Evolutionary conservation across 1,139 yeast genomes (phyloP).

Genomic region (Suhomyces taliae): DNA sequence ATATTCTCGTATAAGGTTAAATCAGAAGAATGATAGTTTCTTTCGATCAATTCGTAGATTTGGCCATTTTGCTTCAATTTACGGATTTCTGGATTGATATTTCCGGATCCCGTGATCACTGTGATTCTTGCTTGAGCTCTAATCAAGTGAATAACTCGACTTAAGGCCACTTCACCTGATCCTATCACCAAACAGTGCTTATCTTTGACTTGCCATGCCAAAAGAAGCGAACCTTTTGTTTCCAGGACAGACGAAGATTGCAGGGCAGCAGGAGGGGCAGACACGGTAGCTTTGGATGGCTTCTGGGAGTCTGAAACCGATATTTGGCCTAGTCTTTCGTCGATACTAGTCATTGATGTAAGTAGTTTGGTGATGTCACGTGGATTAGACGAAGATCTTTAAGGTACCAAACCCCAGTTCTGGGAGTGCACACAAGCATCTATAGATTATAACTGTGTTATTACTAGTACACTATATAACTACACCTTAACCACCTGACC

Average conservation of each 20-base stretch:
- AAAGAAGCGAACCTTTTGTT: constrained; percentile 55
- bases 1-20: constrained; percentile 49
- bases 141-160: constrained; percentile 65
- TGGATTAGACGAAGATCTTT: not conserved
- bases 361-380: constrained; percentile 1
- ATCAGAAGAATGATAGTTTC: constrained; percentile 47
- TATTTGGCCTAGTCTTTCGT: not conserved
- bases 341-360: constrained; percentile 1
- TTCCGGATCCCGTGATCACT: constrained; percentile 54
- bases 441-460: not conserved
- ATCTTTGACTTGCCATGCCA: constrained; percentile 72
- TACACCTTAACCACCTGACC: no score
- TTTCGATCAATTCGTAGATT: constrained; percentile 37
- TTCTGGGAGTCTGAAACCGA: not conserved
- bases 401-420: not conserved
- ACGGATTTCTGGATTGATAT: constrained; percentile 45
- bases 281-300: not conserved
- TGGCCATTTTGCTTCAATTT: constrained; percentile 42
- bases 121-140: constrained; percentile 72
- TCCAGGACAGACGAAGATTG: not conserved
- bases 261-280: not conserved
- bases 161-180: constrained; percentile 78
- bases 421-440: not conserved
- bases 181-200: constrained; percentile 75
- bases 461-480: no score